Evolutionary conservation across 2,329 filamentous ascomycete species (phyloP), one percentile per base, ranked within the genome.

Genomic region (Emergomyces orientalis): DNA sequence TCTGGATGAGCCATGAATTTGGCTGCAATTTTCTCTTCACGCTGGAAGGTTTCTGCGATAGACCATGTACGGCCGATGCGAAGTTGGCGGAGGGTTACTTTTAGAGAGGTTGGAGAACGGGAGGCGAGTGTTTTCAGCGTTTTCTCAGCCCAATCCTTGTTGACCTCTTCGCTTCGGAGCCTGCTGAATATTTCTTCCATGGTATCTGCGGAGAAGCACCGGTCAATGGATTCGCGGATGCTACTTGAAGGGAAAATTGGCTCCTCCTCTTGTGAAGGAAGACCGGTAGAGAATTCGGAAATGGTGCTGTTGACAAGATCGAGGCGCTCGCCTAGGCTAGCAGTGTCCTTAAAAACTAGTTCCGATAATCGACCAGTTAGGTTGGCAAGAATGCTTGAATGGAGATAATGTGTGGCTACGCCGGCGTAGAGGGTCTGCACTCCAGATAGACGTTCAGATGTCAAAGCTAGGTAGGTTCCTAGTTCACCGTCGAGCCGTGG

Each of bases 331-430:
- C 80, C 68, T 27, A 88, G 78, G 47, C 75, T 68, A 63, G 89
- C 85, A 70, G 87, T 85, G 77, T 99, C 95, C 64, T 84, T 83
- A 81, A 99, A 99, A 34, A 87, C 84, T 65, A 99, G 83, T 78
- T 99, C 94, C 1, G 90, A 89, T 32, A 99, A 83, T 73, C 93
- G 90, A 25, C 86, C 82, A 75, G 96, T 91, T 63, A 99, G 83
- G 69, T 85, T 84, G 59, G 89, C 86, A 65, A 99, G 82, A 67
- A 88, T 88, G 64, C 90, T 91, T 52, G 93, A 96, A 81, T 99
- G 89, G 67, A 99, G 80, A 79, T 96, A 99, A 79, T 99, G 94
- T 17, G 94, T 97, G 64, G 94, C 94, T 69, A 99, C 82, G 63
- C 94, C 94, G 55, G 91, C 84, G 78, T 95, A 97, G 71, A 96